Conservation (phyloP, 1,284 basidiomycete genomes). For the Puccinia novopanici region DNA sequence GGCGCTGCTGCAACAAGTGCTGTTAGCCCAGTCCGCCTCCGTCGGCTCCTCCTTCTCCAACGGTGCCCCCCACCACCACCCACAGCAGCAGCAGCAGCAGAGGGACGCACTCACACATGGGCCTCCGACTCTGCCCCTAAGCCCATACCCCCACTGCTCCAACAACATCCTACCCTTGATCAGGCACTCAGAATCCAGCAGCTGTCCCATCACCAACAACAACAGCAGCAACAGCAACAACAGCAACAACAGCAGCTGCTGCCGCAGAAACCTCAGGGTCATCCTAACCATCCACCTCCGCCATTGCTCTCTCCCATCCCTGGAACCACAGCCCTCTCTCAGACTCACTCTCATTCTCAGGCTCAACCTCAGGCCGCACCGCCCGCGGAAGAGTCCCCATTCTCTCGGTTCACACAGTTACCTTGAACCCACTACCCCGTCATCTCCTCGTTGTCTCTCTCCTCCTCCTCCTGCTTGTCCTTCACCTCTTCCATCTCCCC, state of each 20-base stretch:
- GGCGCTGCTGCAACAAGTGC: too few species aligned
- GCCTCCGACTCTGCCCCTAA: neutral
- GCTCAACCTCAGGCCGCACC: neutral
- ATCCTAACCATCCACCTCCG: neutral
- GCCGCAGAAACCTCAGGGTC: neutral
- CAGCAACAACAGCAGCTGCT: neutral
- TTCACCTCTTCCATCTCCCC: neutral
- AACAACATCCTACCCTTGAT: neutral
- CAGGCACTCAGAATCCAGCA: neutral
- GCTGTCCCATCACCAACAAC: neutral
- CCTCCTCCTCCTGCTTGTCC: neutral
- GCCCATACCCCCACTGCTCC: neutral
- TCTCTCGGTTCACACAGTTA: neutral
- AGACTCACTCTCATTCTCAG: neutral
- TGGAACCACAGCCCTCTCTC: too few species aligned
- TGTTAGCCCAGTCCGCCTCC: neutral
- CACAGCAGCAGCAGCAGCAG: too few species aligned
- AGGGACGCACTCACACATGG: too few species aligned
- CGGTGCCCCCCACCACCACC: too few species aligned
- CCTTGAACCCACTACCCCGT: neutral
- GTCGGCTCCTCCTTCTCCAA: neutral
- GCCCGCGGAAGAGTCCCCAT: neutral
- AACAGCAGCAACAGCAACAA: neutral
- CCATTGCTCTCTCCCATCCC: too few species aligned
- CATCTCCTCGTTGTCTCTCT: too few species aligned